Evolutionary conservation across 1,139 yeast genomes (phyloP), one percentile per base, ranked within the genome.

Genomic region (Candida labiduridarum): DNA sequence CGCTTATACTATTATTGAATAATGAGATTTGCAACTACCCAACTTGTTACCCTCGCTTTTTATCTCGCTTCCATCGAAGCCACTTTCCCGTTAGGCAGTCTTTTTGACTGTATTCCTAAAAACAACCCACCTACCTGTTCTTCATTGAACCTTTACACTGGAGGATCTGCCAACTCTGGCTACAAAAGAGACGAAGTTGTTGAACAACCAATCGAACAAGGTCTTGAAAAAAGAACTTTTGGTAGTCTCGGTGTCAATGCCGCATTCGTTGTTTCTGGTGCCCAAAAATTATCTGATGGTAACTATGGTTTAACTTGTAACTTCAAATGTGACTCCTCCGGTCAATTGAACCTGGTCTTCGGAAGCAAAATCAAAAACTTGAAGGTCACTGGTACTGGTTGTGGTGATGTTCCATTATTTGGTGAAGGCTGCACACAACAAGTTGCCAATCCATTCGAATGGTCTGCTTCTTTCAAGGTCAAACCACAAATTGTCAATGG

Each of bases 391-490:
- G 53, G 53, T 51, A 52, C 55, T 40, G 53, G 53, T 46, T 44
- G 40, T 40, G 31, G 25, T 36, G 53, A 52, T 45, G 47, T 52
- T 47, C 16, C 35, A 7, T 47, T 52, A 16, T 50, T 18, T 33
- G 53, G 52, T 44, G 39, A 19, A 18, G 48, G 47, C 35, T 38
- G 41, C 36, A 29, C 33, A 11, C 25, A 18, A 18, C 14, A 45
- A 9, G 52, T 52, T 43, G 31, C 30, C 16, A 50, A 45, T 22
- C 49, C 53, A 42, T 52, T 50, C 40, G 45, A 48, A 25, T 52
- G 55, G 55, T 46, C 55, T 12, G 47, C 55, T 35, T 48, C 46
- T n/a, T 50, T 52, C 39, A 44, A 48, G 44, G 45, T 49, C 29
- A 38, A 52, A 38, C 52, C 55, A 46, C 49, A 50, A 44, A 27